Percentiles rank a stretch among this genome's conserved stretches.
Conservation (phyloP, 805 yeast genomes). For the Schizosaccharomyces cryophilus region DNA sequence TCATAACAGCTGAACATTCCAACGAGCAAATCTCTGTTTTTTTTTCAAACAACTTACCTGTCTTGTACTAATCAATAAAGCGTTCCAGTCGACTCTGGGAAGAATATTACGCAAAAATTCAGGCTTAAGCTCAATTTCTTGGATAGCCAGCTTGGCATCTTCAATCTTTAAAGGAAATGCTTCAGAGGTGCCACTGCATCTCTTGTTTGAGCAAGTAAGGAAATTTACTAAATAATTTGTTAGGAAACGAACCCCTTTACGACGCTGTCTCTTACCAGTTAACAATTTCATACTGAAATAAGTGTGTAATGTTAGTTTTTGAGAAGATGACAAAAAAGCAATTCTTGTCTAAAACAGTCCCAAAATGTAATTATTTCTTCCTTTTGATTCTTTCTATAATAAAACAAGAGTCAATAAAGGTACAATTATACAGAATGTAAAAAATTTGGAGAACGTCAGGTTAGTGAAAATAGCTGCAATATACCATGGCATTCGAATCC, state of each 20-base stretch:
- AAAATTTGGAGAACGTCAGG: not conserved
- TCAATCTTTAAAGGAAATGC: conserved; percentile 63
- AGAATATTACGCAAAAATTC: conserved; percentile 55
- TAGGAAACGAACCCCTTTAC: not conserved
- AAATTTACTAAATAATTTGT: conserved; percentile 55
- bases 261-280: not conserved
- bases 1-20: not conserved
- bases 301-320: not conserved
- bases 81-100: conserved; percentile 73
- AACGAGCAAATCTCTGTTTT: no score
- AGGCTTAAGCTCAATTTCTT: conserved; percentile 58
- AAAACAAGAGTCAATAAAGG: not conserved
- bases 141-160: conserved; percentile 30
- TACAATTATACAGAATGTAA: not conserved
- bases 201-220: conserved; percentile 72
- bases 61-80: conserved; percentile 47
- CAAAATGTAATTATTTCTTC: no score
- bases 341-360: no score
- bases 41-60: conserved; percentile 20
- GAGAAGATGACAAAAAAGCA: not conserved
- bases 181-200: conserved; percentile 47
- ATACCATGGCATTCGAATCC: no score
- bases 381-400: no score
- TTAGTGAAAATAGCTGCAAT: not conserved
- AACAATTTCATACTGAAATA: not conserved